These are phyloP conservation scores for Zygoascus biomembranicola DNA, from an alignment of 805 yeast genomes.

Conservation along the genomic window DNA sequence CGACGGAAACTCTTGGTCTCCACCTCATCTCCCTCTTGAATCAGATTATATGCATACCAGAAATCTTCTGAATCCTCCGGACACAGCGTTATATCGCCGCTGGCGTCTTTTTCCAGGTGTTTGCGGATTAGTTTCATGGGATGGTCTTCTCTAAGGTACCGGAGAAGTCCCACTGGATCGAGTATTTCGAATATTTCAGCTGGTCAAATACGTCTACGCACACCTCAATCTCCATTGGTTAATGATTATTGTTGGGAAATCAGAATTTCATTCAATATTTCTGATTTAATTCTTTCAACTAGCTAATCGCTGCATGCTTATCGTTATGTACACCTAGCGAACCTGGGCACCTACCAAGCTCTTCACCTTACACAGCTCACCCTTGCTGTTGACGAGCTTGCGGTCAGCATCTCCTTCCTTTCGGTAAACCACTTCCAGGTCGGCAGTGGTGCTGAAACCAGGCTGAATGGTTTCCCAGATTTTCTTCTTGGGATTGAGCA, in stretches of 20 bases:
- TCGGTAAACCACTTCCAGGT: slow-evolving; percentile 70
- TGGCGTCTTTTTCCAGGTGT: slow-evolving; percentile 46
- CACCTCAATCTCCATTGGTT: too few relatives aligned
- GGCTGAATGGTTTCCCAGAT: slow-evolving; percentile 96
- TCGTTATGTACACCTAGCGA: slow-evolving; percentile 28
- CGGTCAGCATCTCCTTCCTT: slow-evolving; percentile 63
- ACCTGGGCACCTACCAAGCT: slow-evolving; percentile 72
- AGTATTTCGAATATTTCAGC: too few relatives aligned
- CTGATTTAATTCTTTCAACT: not conserved
- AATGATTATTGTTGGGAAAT: too few relatives aligned
- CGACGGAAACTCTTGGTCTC: slow-evolving; percentile 62
- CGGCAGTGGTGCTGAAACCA: slow-evolving; percentile 69
- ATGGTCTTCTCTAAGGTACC: too few relatives aligned
- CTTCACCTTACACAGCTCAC: slow-evolving; percentile 67
- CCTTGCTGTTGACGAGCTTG: slow-evolving; percentile 70
- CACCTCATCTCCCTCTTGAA: slow-evolving; percentile 68
- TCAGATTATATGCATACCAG: slow-evolving; percentile 77
- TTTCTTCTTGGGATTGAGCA: slow-evolving; percentile 96
- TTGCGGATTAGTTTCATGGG: slow-evolving; percentile 51
- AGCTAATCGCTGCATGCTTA: not conserved
- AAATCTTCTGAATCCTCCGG: slow-evolving; percentile 90
- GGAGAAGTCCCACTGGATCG: too few relatives aligned
- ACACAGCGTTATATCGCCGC: slow-evolving; percentile 56
- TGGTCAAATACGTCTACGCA: too few relatives aligned
- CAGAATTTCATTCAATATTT: not conserved